Evolutionary conservation across 257 asterid species (phyloP), one percentile per base, ranked within the genome.

Genomic region (Petrea volubilis): DNA sequence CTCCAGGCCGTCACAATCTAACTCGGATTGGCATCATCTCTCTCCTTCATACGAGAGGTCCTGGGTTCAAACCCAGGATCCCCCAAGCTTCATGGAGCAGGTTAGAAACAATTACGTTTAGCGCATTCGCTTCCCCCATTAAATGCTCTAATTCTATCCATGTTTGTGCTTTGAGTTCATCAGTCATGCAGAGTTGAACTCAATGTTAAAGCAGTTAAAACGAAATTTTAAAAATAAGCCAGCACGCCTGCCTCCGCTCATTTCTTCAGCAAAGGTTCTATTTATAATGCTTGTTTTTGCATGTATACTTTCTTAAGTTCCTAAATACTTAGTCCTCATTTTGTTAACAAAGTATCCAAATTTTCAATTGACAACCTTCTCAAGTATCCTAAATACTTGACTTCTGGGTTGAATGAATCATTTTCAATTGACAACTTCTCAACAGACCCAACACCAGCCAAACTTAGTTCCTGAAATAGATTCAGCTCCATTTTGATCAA

Each of bases 401-500:
- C 68, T 34, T 51, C n/a, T 33, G 6, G 23, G 20, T 44, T 2
- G 20, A 49, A 64, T 41, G 3, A 1, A 66, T 18, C 68, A 24
- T n/a, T 34, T 36, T 59, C 47, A 24, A 58, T 46, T 18, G 31
- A 60, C 61, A 61, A 44, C 41, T 29, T 20, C 43, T n/a, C n/a
- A n/a, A n/a, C n/a, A n/a, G n/a, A n/a, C 52, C 33, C 13, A 17
- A 41, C 12, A 49, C 8, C 21, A 18, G 23, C 28, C 17, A 6
- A 0, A 31, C 5, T 6, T 46, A 27, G 33, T 7, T 8, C 49
- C 51, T 18, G 53, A 40, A 27, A 51, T 68, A 8, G 64, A 25
- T 63, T 28, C 11, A 52, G 25, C 40, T 73, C 63, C 64, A 72
- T 8, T 15, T 14, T 36, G 65, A 72, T 63, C 59, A 40, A 61